These are phyloP conservation scores for Colletotrichum sp. DNA, from an alignment of 2,329 filamentous ascomycete species.

Conservation along the genomic window DNA sequence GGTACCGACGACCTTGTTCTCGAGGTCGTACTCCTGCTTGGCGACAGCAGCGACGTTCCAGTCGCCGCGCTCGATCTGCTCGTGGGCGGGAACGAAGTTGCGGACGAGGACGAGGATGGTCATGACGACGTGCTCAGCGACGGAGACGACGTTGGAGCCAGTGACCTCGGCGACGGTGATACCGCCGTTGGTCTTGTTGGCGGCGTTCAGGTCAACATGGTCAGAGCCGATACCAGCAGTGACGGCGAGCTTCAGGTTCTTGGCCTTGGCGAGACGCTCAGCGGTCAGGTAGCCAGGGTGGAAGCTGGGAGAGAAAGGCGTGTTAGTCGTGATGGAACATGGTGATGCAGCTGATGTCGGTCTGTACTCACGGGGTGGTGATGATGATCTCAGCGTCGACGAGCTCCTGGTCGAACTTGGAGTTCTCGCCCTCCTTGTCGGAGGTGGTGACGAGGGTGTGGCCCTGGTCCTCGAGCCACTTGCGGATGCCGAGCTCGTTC, in stretches of 20 bases:
- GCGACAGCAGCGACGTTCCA: slow-evolving; percentile 96
- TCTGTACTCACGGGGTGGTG: slow-evolving; percentile 79
- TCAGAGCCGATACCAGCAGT: slow-evolving; percentile 98
- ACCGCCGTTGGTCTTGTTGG: slow-evolving; percentile 98
- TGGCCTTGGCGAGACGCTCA: slow-evolving; percentile 95
- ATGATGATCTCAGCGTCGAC: slow-evolving; percentile 99
- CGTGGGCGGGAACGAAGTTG: slow-evolving; percentile 98
- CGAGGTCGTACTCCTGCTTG: slow-evolving; percentile 98
- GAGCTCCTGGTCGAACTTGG: slow-evolving; percentile 92
- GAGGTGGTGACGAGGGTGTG: slow-evolving; percentile 97
- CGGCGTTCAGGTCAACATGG: slow-evolving; percentile 95
- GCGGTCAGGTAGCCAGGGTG: slow-evolving; percentile 97
- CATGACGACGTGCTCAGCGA: slow-evolving; percentile 99
- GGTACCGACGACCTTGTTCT: slow-evolving; percentile 96
- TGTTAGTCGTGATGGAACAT: neutral
- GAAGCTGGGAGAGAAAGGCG: slow-evolving; percentile 65
- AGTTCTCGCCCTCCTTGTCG: slow-evolving; percentile 95
- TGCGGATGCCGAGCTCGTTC: slow-evolving; percentile 96
- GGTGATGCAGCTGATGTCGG: neutral
- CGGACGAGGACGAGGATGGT: slow-evolving; percentile 95
- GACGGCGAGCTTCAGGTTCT: slow-evolving; percentile 97
- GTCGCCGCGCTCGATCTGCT: slow-evolving; percentile 86
- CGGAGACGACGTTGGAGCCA: slow-evolving; percentile 97
- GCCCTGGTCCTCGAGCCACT: slow-evolving; percentile 97
- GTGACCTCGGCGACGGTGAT: slow-evolving; percentile 98